These are phyloP conservation scores for Dryas octopetala DNA, from an alignment of 306 rosid species.

Conservation along the genomic window DNA sequence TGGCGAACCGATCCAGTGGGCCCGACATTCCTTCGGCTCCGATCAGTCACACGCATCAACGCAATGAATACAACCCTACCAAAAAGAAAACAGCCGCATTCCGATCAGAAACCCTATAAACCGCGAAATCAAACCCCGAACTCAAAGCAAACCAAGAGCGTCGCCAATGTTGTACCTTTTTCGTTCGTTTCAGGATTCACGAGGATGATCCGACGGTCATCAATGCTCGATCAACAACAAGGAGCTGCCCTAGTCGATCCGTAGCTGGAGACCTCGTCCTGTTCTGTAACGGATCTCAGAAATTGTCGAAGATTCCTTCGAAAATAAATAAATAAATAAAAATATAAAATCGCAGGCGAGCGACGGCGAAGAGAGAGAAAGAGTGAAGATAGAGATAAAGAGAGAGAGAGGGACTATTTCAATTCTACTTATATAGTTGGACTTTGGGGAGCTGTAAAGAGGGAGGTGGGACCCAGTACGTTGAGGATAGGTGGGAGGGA, in stretches of 20 bases:
- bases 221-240: conserved; percentile 4
- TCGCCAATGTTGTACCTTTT: no score
- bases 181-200: conserved; percentile 10
- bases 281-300: conserved; percentile 8
- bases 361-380: conserved; percentile 35
- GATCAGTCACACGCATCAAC: conserved; percentile 27
- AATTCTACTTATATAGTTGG: neutral
- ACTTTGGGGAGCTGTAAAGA: neutral
- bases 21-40: conserved; percentile 52
- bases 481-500: neutral
- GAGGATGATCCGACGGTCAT: conserved; percentile 26
- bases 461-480: conserved; percentile 23
- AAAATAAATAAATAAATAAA: neutral
- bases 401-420: neutral
- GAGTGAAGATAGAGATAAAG: neutral
- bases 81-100: conserved; percentile 22
- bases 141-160: neutral
- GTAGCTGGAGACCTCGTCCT: neutral
- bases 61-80: conserved; percentile 5
- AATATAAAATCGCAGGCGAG: conserved; percentile 9
- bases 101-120: conserved; percentile 41
- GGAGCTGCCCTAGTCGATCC: conserved; percentile 8
- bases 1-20: conserved; percentile 73
- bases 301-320: neutral
- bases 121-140: conserved; percentile 1